A percentile compares a stretch with the other conserved stretches of the same genome.
Evolutionary conservation across 2,329 filamentous ascomycete species (phyloP).

Genomic region (Emericellopsis cladophorae): DNA sequence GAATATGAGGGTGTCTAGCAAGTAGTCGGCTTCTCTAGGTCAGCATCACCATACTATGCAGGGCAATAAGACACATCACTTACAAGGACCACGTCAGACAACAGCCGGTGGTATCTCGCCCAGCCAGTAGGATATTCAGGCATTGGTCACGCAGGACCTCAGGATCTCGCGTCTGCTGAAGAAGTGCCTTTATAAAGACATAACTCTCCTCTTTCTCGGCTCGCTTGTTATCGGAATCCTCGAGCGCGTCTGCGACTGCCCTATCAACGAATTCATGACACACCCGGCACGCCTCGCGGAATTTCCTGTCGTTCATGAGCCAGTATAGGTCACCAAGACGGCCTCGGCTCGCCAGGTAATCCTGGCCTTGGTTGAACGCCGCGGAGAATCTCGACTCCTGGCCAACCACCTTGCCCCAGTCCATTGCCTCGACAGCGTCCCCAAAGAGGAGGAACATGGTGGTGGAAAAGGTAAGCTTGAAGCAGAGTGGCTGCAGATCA

Average conservation of each 20-base stretch:
- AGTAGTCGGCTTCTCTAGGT: conserved; percentile 1
- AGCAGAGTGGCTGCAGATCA: conserved; percentile 29
- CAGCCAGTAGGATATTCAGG: conserved; percentile 4
- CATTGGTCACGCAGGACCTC: conserved; percentile 3
- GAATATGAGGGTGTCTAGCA: background rate
- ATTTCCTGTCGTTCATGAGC: conserved; percentile 1
- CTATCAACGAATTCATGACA: conserved; percentile 4
- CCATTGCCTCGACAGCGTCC: background rate
- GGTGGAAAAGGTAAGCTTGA: conserved; percentile 28
- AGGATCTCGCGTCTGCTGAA: background rate
- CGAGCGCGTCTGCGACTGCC: background rate
- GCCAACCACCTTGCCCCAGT: background rate
- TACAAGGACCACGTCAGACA: conserved; percentile 6
- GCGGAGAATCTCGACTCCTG: conserved; percentile 2
- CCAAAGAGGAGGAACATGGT: conserved; percentile 33
- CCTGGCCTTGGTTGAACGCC: conserved; percentile 3
- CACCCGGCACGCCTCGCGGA: conserved; percentile 4
- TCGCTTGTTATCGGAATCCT: background rate
- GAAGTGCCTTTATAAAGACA: conserved; percentile 1
- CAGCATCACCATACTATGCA: no score
- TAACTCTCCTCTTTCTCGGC: background rate
- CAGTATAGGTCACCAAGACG: conserved; percentile 4
- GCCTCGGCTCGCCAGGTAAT: conserved; percentile 3
- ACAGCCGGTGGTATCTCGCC: conserved; percentile 7
- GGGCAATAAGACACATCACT: background rate